These are phyloP conservation scores for Oehlia diaphana DNA, from an alignment of 192 early-diverging fungal genomes.

Conservation along the genomic window DNA sequence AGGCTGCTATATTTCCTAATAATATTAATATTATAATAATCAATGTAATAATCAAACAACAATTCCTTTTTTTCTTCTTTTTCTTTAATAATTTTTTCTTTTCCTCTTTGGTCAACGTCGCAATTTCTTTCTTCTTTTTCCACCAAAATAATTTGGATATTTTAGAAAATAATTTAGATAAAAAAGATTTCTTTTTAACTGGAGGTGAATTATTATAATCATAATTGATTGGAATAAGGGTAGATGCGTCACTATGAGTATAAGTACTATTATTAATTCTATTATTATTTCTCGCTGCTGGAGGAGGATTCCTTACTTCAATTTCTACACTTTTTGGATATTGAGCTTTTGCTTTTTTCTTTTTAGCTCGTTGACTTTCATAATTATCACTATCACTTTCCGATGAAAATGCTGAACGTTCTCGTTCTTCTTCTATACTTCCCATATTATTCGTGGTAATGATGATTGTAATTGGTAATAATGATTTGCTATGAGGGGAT, in stretches of 20 bases:
- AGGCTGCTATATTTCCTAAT: constrained; percentile 8
- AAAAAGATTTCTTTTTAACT: too few relatives aligned
- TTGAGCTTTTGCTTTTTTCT: not conserved
- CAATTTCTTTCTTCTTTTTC: not conserved
- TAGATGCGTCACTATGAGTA: too few relatives aligned
- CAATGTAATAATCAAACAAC: constrained; percentile 5
- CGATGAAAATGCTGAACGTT: not conserved
- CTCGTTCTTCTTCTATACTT: too few relatives aligned
- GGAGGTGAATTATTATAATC: too few relatives aligned
- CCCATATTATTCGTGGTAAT: too few relatives aligned
- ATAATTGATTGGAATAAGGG: too few relatives aligned
- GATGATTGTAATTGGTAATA: too few relatives aligned
- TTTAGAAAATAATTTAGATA: too few relatives aligned
- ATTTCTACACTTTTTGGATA: not conserved
- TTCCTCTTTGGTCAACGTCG: not conserved
- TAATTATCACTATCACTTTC: not conserved
- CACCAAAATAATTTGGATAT: not conserved
- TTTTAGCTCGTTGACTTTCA: not conserved
- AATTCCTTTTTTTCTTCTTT: constrained; percentile 9
- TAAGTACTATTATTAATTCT: too few relatives aligned
- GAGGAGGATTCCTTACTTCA: not conserved
- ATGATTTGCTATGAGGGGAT: too few relatives aligned
- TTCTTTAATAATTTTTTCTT: not conserved
- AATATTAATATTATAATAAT: constrained; percentile 19
- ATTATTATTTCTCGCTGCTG: too few relatives aligned